Evolutionary conservation across 768 basidiomycete genomes (phyloP), one percentile per base, ranked within the genome.

Genomic region (Kwoniella heveanensis): DNA sequence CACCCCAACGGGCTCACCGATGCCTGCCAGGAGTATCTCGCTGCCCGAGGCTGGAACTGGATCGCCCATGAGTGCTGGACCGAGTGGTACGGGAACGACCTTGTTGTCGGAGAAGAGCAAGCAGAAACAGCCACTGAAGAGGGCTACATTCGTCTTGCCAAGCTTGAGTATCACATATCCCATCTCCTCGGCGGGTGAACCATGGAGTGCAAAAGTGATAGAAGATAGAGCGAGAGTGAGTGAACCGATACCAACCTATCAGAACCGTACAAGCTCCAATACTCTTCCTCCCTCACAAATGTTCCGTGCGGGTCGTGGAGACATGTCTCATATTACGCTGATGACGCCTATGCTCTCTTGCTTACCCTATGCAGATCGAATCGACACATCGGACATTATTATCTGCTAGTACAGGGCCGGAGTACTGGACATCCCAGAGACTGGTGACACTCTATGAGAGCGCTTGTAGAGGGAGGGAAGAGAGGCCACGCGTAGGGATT

Each of bases 101-200:
- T n/a, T 61, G 15, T 48, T 65, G 27, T 67, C 69, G 22, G 72
- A 73, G 57, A 76, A 71, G 63, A 64, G 55, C 7, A 50, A 64
- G 25, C 72, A 72, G 50, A 78, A 80, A 36, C 86, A 84, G 71
- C 86, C 90, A 12, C 83, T 95, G 66, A 92, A 90, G 74, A 82
- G 90, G 54, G 96, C 94, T 0, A 90, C 95, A 71, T 97, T 97
- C 77, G 90, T 95, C 68, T 82, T 96, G 13, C 91, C 91, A 0
- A 85, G 90, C 69, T 85, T 96, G 70, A 87, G 86, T 30, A 90
- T 90, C 24, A 87, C 93, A 30, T 97, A 98, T 78, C 92, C 93
- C 0, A 94, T 97, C 77, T 90, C 89, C 26, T 86, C 88, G 1
- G 71, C 87, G 17, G 89, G 89, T 55, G 90, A 95, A 7, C 94